A percentile compares a stretch with the other conserved stretches of the same genome.
Evolutionary conservation across 176 grass and related monocot genomes (phyloP).

Genomic region (Phoenix roebelenii): DNA sequence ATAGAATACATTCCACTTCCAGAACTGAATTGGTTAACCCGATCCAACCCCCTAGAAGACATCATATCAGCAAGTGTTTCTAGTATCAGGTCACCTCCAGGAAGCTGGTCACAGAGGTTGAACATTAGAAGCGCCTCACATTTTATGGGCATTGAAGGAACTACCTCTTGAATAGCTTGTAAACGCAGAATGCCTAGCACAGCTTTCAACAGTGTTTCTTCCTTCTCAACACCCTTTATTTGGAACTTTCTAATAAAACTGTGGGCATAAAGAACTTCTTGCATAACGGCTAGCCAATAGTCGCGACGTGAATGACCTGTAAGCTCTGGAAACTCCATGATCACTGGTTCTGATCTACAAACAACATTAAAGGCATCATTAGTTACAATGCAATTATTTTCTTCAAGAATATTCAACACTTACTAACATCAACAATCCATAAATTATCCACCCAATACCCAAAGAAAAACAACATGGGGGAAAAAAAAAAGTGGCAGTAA

Average conservation of each 20-base stretch:
- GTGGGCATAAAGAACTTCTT: constrained; percentile 70
- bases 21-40: constrained; percentile 27
- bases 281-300: constrained; percentile 86
- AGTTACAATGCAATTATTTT: neutral
- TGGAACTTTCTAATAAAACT: constrained; percentile 64
- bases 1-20: constrained; percentile 59
- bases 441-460: too few species aligned
- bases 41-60: constrained; percentile 42
- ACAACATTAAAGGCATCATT: neutral
- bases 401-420: too few species aligned
- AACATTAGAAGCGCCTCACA: constrained; percentile 71
- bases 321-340: constrained; percentile 93
- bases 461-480: too few species aligned
- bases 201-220: constrained; percentile 73
- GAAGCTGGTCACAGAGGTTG: constrained; percentile 89
- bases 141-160: constrained; percentile 34
- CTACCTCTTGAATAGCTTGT: constrained; percentile 72
- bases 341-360: constrained; percentile 77
- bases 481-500: too few species aligned
- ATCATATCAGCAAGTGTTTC: constrained; percentile 64
- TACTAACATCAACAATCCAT: too few species aligned
- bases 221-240: constrained; percentile 57
- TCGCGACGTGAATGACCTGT: constrained; percentile 86
- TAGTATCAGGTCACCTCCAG: constrained; percentile 85
- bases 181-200: constrained; percentile 60